Percentiles rank a stretch among this genome's conserved stretches.
These are phyloP conservation scores for Panaeolus papilionaceus DNA, from an alignment of 768 basidiomycete genomes.

Conservation along the genomic window DNA sequence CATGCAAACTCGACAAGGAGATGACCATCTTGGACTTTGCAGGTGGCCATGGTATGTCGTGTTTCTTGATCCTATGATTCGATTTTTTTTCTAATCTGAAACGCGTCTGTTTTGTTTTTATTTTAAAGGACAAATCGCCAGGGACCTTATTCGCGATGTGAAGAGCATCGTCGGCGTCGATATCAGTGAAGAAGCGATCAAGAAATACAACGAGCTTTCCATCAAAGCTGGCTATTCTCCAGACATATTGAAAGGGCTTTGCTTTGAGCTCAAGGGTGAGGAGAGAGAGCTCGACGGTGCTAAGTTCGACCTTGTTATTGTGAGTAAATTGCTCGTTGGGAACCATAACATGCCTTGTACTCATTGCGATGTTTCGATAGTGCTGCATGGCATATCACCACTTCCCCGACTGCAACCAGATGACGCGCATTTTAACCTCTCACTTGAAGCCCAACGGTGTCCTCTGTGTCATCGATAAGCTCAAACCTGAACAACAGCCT, in stretches of 20 bases:
- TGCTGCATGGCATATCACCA: slow-evolving; percentile 73
- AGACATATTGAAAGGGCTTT: slow-evolving; percentile 72
- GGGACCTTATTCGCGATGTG: slow-evolving; percentile 62
- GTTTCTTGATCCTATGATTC: neutral
- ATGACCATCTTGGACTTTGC: slow-evolving; percentile 76
- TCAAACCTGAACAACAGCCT: slow-evolving; percentile 23
- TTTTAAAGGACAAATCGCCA: slow-evolving; percentile 63
- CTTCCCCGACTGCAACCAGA: slow-evolving; percentile 52
- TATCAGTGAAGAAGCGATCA: slow-evolving; percentile 74
- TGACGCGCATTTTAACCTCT: slow-evolving; percentile 54
- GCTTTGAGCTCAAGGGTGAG: slow-evolving; percentile 52
- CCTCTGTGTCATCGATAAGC: slow-evolving; percentile 60
- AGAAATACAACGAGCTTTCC: slow-evolving; percentile 68
- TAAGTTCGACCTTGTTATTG: slow-evolving; percentile 75
- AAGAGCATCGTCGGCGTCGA: slow-evolving; percentile 77
- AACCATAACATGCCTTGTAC: neutral
- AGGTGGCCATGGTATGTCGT: slow-evolving; percentile 62
- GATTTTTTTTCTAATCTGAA: too few relatives aligned
- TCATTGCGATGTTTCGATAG: slow-evolving; percentile 36
- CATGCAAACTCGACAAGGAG: slow-evolving; percentile 44
- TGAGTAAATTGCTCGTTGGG: slow-evolving; percentile 53
- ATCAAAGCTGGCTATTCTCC: slow-evolving; percentile 63
- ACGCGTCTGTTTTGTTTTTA: too few relatives aligned
- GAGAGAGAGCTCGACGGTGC: slow-evolving; percentile 54
- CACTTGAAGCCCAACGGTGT: slow-evolving; percentile 67